Evolutionary conservation across 2,329 filamentous ascomycete species (phyloP), one percentile per base, ranked within the genome.

Genomic region (Penicillium sp.): DNA sequence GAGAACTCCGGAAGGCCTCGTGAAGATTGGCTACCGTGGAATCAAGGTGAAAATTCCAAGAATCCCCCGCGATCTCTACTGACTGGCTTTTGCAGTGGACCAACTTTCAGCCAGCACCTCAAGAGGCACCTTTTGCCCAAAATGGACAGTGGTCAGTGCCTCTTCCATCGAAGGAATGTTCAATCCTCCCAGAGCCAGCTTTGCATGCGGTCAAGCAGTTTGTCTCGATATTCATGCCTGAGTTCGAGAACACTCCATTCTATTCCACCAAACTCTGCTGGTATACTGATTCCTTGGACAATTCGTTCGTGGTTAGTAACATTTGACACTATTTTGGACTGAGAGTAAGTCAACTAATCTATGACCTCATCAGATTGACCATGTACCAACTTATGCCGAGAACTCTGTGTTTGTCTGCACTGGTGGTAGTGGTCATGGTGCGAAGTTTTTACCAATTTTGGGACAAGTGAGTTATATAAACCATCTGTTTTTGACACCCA

Each of bases 261-360:
- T 43, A 63, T 42, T 65, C 61, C 5, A 68, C 57, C 2, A 70
- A 67, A 39, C 43, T 71, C 3, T 74, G 71, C 58, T 74, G 71
- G 71, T 73, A 74, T 56, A 73, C 67, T 2, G 71, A 73, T 49
- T 67, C 67, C 1, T 57, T 72, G 18, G 71, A 74, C 49, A 73
- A 71, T 57, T 67, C 67, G 10, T 70, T 72, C 21, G 51, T 69
- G 21, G 65, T 61, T 18, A 53, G 56, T 27, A 27, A 0, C 18
- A 34, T 11, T 31, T 3, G 1, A 6, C 24, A 16, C 24, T 27
- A 27, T 27, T 4, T 27, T 27, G 5, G 24, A 27, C 24, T 27
- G 24, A 27, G 24, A 27, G 6, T 8, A 27, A 27, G 8, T 6
- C 4, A 6, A 13, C 8, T 32, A 2, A 22, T 13, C 10, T 3